Conservation (phyloP, 1,139 yeast genomes). For the Protomyces macrosporus region DNA sequence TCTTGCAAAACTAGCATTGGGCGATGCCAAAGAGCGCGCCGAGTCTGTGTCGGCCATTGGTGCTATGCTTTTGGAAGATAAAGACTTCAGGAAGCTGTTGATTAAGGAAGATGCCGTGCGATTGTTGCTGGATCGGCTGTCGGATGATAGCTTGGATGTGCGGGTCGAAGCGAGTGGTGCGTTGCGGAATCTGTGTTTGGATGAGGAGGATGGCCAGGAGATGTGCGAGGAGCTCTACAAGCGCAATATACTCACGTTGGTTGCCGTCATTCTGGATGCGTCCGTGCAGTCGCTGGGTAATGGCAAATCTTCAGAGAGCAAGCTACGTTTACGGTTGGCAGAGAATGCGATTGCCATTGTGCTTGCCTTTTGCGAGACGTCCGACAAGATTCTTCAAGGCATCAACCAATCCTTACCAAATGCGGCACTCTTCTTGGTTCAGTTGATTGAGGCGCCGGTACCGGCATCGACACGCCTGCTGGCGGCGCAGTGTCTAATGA, state of each 20-base stretch:
- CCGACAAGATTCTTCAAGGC: constrained; percentile 55
- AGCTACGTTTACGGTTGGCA: constrained; percentile 48
- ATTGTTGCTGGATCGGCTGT: constrained; percentile 57
- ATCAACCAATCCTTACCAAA: constrained; percentile 44
- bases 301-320: not conserved
- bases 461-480: constrained; percentile 27
- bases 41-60: constrained; percentile 74
- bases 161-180: constrained; percentile 76
- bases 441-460: not conserved
- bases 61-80: constrained; percentile 59
- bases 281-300: not conserved
- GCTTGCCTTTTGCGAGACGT: constrained; percentile 61
- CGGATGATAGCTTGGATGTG: constrained; percentile 66
- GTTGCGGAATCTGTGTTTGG: constrained; percentile 69
- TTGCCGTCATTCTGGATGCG: not conserved
- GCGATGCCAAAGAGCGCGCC: constrained; percentile 65
- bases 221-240: constrained; percentile 71
- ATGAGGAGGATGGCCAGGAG: constrained; percentile 70
- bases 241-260: constrained; percentile 60
- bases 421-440: constrained; percentile 31
- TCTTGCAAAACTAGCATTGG: constrained; percentile 38
- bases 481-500: constrained; percentile 32
- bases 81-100: constrained; percentile 54
- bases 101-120: constrained; percentile 67
- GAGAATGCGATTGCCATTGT: constrained; percentile 70